Percentiles rank a stretch among this genome's conserved stretches.
Evolutionary conservation across 148 eudicot species (phyloP).

Genomic region (Vaccinium macrocarpon): DNA sequence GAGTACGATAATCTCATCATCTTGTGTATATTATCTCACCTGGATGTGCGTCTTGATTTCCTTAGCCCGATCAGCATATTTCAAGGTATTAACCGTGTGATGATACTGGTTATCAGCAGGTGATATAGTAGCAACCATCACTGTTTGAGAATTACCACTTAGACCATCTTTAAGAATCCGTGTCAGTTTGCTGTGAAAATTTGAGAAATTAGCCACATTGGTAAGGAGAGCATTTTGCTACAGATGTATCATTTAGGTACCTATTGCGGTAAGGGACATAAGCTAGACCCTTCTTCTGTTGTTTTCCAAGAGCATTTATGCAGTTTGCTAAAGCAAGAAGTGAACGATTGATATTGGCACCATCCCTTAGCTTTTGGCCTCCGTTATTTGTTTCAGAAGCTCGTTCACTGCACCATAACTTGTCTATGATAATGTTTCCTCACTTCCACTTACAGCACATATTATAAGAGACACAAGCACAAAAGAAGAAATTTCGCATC

Average conservation of each 20-base stretch:
- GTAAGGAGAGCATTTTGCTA: conserved; percentile 7
- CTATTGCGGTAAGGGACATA: conserved; percentile 94
- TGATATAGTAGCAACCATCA: conserved; percentile 82
- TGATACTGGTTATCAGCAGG: conserved; percentile 79
- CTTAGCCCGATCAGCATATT: conserved; percentile 88
- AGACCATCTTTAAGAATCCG: conserved; percentile 91
- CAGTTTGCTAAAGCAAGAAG: conserved; percentile 91
- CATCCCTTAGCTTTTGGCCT: conserved; percentile 81
- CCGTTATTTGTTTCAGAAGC: conserved; percentile 80
- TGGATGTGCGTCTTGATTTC: conserved; percentile 90
- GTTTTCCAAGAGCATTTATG: conserved; percentile 85
- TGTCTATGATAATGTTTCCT: conserved; percentile 1
- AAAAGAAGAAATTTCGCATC: not conserved
- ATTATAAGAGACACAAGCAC: conserved; percentile 5
- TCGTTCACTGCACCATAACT: conserved; percentile 63
- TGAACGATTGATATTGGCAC: conserved; percentile 82
- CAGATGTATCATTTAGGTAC: conserved; percentile 32
- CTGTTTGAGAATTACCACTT: conserved; percentile 85
- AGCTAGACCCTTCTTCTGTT: conserved; percentile 89
- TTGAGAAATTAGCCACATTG: conserved; percentile 25
- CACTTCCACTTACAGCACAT: conserved; percentile 9
- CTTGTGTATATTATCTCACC: conserved; percentile 35
- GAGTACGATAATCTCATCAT: not conserved
- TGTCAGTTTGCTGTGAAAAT: conserved; percentile 64
- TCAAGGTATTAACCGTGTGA: conserved; percentile 78